Base-by-base conservation (phyloP, 2,329 filamentous ascomycete species). In the Neofusicoccum laricinum region DNA sequence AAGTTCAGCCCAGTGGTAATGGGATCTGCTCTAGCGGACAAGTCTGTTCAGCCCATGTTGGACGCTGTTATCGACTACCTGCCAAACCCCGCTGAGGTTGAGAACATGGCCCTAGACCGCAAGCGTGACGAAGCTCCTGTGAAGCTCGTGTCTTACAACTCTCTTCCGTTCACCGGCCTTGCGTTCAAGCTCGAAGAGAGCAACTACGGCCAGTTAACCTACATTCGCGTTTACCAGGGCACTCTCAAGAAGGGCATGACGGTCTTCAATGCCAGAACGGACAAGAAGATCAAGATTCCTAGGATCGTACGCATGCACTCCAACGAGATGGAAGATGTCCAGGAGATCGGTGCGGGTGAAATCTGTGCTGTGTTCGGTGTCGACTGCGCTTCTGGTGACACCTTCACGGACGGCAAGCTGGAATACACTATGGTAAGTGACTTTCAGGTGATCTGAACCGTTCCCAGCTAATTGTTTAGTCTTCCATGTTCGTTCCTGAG, bases 171-270 rank as follows among this genome's bases (percentile, higher is more conserved):
- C 73, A 93, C 97, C 64, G 95, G 95, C 57, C 84, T 99, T 67
- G 95, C 95, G 10, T 99, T 99, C 85, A 99, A 99, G 84, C 88
- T 99, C 21, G 95, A 99, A 84, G 95, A 99, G 80, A 96, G 94
- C 80, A 97, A 96, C 77, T 99, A 96, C 73, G 95, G 95, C 48
- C 95, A 99, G 79, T 86, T 99, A 74, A 99, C 95, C 63, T 99
- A 99, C 77, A 96, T 99, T 68, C 92, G 95, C 71, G 95, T 99
- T 65, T 99, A 99, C 81, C 95, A 99, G 79, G 95, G 95, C 70
- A 89, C 89, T 21, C 82, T 99, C 66, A 90, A 84, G 76, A 98
- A 97, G 84, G 92, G 93, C 57, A 86, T 90, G 74, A 92, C 93
- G 75, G 88, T 99, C 63, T 97, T 90, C 86, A 99, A 98, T 79